These are phyloP conservation scores for Schizothecium vesticola DNA, from an alignment of 495 filamentous ascomycete species.

Conservation along the genomic window DNA sequence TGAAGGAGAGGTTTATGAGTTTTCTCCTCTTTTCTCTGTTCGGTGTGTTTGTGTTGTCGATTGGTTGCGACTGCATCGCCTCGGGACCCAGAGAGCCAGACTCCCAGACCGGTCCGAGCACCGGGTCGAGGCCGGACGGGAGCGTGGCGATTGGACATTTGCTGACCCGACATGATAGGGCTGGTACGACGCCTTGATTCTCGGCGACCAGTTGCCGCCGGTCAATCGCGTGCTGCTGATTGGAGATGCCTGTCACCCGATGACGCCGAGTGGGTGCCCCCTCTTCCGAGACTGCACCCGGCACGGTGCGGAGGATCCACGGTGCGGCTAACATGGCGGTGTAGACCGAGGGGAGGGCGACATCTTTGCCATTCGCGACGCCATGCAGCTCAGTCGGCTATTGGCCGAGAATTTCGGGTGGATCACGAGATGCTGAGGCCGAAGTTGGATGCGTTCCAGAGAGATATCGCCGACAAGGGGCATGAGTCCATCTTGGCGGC, in stretches of 20 bases:
- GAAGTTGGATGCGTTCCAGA: constrained; percentile 19
- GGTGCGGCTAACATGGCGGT: background rate
- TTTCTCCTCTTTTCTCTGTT: background rate
- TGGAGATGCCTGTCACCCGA: constrained; percentile 56
- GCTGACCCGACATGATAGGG: background rate
- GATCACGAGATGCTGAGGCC: background rate
- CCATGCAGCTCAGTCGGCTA: constrained; percentile 18
- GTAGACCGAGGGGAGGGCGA: constrained; percentile 34
- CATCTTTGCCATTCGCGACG: constrained; percentile 29
- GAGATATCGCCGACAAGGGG: constrained; percentile 12
- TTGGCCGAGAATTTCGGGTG: constrained; percentile 15
- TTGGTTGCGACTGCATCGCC: too few species aligned
- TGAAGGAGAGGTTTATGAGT: constrained; percentile 3
- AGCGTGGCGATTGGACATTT: background rate
- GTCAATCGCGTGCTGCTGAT: constrained; percentile 44
- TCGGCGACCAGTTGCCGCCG: constrained; percentile 9
- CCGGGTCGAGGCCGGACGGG: too few species aligned
- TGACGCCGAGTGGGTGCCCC: constrained; percentile 50
- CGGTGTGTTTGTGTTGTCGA: background rate
- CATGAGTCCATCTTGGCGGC: constrained; percentile 9
- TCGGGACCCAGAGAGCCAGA: too few species aligned
- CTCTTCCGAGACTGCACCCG: background rate
- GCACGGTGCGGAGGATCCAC: background rate
- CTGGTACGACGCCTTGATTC: constrained; percentile 18
- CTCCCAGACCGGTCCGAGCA: background rate